Evolutionary conservation across 768 basidiomycete genomes (phyloP), one percentile per base, ranked within the genome.

Genomic region (Leccinellum rugosiceps): DNA sequence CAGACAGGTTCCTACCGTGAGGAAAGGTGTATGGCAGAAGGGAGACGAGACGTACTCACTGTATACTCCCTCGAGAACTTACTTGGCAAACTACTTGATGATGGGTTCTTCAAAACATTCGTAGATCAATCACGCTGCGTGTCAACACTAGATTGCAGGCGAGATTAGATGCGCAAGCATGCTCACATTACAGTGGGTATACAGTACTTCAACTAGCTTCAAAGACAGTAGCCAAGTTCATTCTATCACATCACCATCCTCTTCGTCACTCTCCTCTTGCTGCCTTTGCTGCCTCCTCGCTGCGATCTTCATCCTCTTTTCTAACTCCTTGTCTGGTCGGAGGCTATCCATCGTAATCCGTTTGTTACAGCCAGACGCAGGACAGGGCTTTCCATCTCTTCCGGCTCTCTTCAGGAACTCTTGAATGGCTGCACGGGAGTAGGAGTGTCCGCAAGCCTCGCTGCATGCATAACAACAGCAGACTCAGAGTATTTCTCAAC

Each of bases 391-490:
- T 47, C 74, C 74, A 57, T 62, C 56, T 57, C 55, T 64, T 60
- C 69, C 61, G 11, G 62, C 61, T 50, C 66, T 71, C 32, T 64
- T 67, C 65, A 95, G 83, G 64, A 84, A 85, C 4, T 84, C 84
- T 44, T 72, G 70, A 59, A 98, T 89, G 2, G 91, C 85, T 47
- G 72, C 80, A 46, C 75, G 78, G 3, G 92, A 93, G 76, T 88
- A 98, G 1, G 88, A 90, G 71, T 98, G 95, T 1, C 82, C 77
- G 71, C 95, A 97, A 30, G 82, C 67, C 41, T 72, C 68, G 34
- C 90, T 94, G 65, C 17, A 58, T 46, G 14, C 4, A n/a, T n/a
- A n/a, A 30, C 45, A 28, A 1, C 5, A 28, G 15, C 47, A 34
- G 28, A 15, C 55, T 57, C 58, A 51, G 55, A 60, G 34, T 32